Evolutionary conservation across 2,329 filamentous ascomycete genomes (phyloP).

Genomic region (Hypoxylon sp.): DNA sequence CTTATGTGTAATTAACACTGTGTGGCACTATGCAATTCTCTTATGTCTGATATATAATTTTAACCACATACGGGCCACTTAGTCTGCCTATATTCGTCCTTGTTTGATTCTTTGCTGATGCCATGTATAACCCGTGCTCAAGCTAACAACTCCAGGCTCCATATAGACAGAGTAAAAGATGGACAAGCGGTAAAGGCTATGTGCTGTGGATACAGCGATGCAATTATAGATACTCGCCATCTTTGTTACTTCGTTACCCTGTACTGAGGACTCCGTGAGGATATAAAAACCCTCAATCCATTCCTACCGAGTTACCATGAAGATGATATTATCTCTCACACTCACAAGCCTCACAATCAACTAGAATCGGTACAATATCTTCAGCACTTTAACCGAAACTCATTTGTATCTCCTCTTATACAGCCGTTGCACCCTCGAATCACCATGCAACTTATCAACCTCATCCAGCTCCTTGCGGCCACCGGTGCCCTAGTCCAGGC

Average conservation of each 20-base stretch:
- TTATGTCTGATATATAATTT: too few species aligned
- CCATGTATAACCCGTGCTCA: background rate
- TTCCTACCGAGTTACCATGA: background rate
- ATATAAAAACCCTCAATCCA: background rate
- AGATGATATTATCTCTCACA: conserved; percentile 2
- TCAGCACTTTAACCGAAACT: conserved; percentile 1
- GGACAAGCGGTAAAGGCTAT: background rate
- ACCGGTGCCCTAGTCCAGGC: background rate
- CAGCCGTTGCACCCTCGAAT: background rate
- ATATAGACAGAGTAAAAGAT: conserved; percentile 1
- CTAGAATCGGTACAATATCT: conserved; percentile 2
- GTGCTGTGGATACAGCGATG: background rate
- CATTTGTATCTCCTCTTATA: background rate
- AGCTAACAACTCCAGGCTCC: background rate
- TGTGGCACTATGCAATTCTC: too few species aligned
- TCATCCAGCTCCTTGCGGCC: background rate
- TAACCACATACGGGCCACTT: too few species aligned
- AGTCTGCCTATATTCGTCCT: too few species aligned
- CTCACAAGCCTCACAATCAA: conserved; percentile 1
- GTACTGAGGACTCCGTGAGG: background rate
- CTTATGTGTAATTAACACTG: too few species aligned
- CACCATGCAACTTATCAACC: conserved; percentile 1
- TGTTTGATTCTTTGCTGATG: background rate
- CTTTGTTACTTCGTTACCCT: background rate
- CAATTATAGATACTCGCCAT: background rate